These are phyloP conservation scores for Dipteronia dyeriana DNA, from an alignment of 345 rosid genomes.

Conservation along the genomic window DNA sequence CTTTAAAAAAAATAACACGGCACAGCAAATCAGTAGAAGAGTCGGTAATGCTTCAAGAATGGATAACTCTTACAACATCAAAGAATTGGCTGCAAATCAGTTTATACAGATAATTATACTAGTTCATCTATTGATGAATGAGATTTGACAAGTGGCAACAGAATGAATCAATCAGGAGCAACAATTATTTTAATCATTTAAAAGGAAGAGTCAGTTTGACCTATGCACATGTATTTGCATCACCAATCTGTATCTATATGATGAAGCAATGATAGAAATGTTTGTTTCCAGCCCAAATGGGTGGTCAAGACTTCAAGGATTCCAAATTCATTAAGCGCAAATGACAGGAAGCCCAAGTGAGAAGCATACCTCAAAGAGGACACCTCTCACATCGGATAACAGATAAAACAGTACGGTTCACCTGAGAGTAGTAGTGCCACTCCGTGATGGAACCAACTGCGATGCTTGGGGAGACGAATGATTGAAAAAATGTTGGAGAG, in stretches of 20 bases:
- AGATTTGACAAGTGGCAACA: not conserved
- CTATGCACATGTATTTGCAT: slow-evolving; percentile 6
- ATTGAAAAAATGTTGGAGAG: slow-evolving; percentile 29
- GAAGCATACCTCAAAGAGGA: slow-evolving; percentile 65
- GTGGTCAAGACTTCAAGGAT: slow-evolving; percentile 21
- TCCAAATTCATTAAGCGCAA: slow-evolving; percentile 34
- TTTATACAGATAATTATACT: not conserved
- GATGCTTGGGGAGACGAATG: slow-evolving; percentile 41
- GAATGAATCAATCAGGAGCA: not conserved
- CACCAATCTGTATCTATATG: not conserved
- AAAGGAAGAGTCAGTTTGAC: not conserved
- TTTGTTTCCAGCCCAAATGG: too few species aligned
- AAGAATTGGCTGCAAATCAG: not conserved
- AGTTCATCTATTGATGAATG: not conserved
- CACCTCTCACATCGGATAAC: slow-evolving; percentile 49
- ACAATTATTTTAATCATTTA: not conserved
- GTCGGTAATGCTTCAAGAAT: not conserved
- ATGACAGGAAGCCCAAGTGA: slow-evolving; percentile 43
- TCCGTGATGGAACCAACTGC: slow-evolving; percentile 46
- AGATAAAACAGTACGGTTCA: slow-evolving; percentile 41
- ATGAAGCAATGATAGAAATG: too few species aligned
- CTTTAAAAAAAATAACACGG: not conserved
- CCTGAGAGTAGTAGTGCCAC: slow-evolving; percentile 38
- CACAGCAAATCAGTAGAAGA: not conserved
- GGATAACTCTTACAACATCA: not conserved